Evolutionary conservation across 2,329 filamentous ascomycete species (phyloP).

Genomic region (Phyllosticta paracitricarpa): DNA sequence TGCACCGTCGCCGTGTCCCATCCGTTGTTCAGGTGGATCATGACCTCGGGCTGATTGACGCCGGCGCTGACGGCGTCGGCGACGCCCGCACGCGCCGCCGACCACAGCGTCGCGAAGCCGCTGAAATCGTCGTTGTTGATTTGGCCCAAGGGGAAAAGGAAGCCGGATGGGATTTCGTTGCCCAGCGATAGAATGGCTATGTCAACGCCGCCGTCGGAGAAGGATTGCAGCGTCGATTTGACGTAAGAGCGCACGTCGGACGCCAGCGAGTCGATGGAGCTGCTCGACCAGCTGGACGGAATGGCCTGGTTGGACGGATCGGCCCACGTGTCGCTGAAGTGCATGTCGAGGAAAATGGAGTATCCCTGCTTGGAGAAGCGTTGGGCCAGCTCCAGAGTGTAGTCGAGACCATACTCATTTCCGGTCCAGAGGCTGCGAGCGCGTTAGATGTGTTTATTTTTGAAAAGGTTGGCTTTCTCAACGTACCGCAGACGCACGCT

Average conservation of each 20-base stretch:
- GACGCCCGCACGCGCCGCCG: constrained; percentile 54
- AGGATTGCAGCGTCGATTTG: constrained; percentile 48
- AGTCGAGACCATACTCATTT: constrained; percentile 58
- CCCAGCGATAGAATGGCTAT: constrained; percentile 59
- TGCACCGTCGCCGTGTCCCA: constrained; percentile 60
- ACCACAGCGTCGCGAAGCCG: constrained; percentile 55
- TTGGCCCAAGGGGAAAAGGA: constrained; percentile 56
- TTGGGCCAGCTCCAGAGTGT: constrained; percentile 59
- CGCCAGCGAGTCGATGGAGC: constrained; percentile 46
- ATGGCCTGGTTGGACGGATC: constrained; percentile 54
- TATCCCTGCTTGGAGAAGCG: constrained; percentile 55
- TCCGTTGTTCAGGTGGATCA: constrained; percentile 69
- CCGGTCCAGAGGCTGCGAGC: constrained; percentile 52
- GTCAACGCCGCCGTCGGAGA: constrained; percentile 44
- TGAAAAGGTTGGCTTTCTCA: neutral
- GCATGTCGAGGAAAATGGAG: constrained; percentile 52
- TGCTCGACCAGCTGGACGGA: constrained; percentile 53
- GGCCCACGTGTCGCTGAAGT: constrained; percentile 62
- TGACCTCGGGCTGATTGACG: constrained; percentile 50
- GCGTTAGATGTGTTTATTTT: neutral
- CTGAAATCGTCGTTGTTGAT: constrained; percentile 37
- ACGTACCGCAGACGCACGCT: constrained; percentile 8
- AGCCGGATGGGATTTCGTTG: constrained; percentile 60
- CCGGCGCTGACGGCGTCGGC: constrained; percentile 47
- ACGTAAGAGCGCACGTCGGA: constrained; percentile 63